Conservation (phyloP, 2,329 filamentous ascomycete species). For the Chaetothyriales sp. region DNA sequence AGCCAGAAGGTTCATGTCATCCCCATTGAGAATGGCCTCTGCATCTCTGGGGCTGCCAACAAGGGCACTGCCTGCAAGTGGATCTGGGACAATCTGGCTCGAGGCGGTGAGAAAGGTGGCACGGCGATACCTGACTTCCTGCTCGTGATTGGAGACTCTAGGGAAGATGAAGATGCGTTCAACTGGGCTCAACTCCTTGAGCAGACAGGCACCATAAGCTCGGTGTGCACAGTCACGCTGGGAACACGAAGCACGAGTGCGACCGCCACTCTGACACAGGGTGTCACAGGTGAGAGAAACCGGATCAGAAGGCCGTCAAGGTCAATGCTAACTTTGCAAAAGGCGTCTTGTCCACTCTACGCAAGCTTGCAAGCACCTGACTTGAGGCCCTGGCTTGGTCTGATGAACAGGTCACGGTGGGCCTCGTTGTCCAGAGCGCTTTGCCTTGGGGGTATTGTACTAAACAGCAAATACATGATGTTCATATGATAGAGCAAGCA, state of each 20-base stretch:
- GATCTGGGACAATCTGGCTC: constrained; percentile 49
- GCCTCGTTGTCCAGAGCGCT: neutral
- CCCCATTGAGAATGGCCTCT: constrained; percentile 60
- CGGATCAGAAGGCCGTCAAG: neutral
- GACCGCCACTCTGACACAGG: constrained; percentile 69
- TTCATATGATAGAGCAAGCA: neutral
- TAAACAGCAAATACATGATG: neutral
- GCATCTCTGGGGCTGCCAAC: constrained; percentile 75
- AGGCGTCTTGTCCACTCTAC: neutral
- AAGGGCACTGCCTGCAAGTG: constrained; percentile 69
- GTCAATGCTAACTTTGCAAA: neutral
- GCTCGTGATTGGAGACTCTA: constrained; percentile 75
- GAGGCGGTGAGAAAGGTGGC: constrained; percentile 32
- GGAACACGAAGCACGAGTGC: constrained; percentile 82
- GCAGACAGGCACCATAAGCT: constrained; percentile 41
- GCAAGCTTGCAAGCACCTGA: neutral
- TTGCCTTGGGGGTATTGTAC: neutral
- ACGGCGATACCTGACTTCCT: constrained; percentile 56
- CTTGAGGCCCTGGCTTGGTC: neutral
- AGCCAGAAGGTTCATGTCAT: constrained; percentile 71
- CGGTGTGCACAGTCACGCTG: constrained; percentile 73
- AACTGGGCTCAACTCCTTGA: constrained; percentile 75
- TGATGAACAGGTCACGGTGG: neutral
- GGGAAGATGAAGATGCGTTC: constrained; percentile 88
- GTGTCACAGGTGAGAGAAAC: constrained; percentile 55